These are phyloP conservation scores for Mycena floridula DNA, from an alignment of 768 basidiomycete genomes.

Conservation along the genomic window DNA sequence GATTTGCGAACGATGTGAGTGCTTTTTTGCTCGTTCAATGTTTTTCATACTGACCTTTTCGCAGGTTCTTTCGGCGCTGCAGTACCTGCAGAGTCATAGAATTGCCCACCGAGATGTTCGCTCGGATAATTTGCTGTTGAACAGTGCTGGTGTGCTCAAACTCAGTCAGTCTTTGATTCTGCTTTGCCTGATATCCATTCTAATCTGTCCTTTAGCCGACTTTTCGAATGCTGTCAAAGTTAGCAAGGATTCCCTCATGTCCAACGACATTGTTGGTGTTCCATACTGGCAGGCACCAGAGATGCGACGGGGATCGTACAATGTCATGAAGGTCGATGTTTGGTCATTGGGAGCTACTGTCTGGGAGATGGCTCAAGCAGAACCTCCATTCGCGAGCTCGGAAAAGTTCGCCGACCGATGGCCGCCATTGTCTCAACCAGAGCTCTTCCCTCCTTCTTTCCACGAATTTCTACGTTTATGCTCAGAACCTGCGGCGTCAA, in stretches of 20 bases:
- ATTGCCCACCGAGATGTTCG: conserved; percentile 83
- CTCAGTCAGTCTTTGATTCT: conserved; percentile 43
- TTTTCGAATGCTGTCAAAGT: conserved; percentile 74
- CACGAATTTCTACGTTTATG: conserved; percentile 69
- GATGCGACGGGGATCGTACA: conserved; percentile 66
- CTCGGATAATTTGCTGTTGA: conserved; percentile 77
- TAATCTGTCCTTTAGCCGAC: conserved; percentile 51
- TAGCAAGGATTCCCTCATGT: conserved; percentile 39
- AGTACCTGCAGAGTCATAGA: conserved; percentile 54
- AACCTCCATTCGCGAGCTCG: conserved; percentile 64
- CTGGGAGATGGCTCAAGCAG: conserved; percentile 75
- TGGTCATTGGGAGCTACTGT: conserved; percentile 83
- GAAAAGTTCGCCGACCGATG: conserved; percentile 55
- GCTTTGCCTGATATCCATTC: neutral
- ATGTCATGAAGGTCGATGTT: conserved; percentile 69
- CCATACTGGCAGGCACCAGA: conserved; percentile 83
- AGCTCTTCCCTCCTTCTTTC: conserved; percentile 59
- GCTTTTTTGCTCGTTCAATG: neutral
- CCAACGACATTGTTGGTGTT: conserved; percentile 61
- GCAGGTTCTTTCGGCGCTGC: conserved; percentile 61
- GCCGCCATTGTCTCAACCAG: conserved; percentile 55
- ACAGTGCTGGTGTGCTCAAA: conserved; percentile 64
- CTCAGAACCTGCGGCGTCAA: conserved; percentile 48
- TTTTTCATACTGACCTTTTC: conserved; percentile 5
- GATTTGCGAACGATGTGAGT: conserved; percentile 69